A percentile compares a stretch with the other conserved stretches of the same genome.
These are phyloP conservation scores for Aspergillus fijiensis DNA, from an alignment of 2,329 filamentous ascomycete species.

Conservation along the genomic window DNA sequence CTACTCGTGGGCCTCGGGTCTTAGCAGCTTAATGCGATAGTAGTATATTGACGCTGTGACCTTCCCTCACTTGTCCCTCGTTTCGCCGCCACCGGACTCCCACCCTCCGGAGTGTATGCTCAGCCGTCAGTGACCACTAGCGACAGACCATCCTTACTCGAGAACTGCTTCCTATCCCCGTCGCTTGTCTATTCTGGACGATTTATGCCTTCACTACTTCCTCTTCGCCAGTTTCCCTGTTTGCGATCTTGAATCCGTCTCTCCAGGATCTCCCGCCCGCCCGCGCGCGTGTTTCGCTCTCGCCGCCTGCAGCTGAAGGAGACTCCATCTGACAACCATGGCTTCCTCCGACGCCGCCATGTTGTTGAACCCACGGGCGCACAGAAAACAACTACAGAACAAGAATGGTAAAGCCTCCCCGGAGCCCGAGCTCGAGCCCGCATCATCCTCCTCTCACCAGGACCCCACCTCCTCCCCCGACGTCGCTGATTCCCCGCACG, in stretches of 20 bases:
- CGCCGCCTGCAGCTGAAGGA: neutral
- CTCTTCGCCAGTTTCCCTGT: neutral
- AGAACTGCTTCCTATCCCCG: neutral
- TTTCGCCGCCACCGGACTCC: neutral
- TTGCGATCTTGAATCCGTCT: conserved; percentile 3
- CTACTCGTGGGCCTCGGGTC: neutral
- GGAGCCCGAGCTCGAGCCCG: conserved; percentile 7
- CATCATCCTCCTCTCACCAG: conserved; percentile 3
- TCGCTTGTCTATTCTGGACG: neutral
- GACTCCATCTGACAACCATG: conserved; percentile 27
- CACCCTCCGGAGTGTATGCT: conserved; percentile 3
- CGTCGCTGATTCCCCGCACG: neutral
- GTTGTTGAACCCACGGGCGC: conserved; percentile 45
- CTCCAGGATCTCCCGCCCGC: neutral
- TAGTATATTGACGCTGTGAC: neutral
- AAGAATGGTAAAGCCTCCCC: conserved; percentile 36
- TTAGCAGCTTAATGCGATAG: neutral
- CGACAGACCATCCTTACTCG: neutral
- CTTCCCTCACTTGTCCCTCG: conserved; percentile 2
- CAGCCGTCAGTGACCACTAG: neutral
- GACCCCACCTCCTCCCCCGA: conserved; percentile 5
- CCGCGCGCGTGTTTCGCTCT: conserved; percentile 10
- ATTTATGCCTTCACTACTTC: no score
- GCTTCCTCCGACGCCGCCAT: conserved; percentile 43
- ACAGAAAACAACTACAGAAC: conserved; percentile 37